These are phyloP conservation scores for Porodaedalea pini DNA, from an alignment of 1,284 basidiomycete genomes.

Conservation along the genomic window DNA sequence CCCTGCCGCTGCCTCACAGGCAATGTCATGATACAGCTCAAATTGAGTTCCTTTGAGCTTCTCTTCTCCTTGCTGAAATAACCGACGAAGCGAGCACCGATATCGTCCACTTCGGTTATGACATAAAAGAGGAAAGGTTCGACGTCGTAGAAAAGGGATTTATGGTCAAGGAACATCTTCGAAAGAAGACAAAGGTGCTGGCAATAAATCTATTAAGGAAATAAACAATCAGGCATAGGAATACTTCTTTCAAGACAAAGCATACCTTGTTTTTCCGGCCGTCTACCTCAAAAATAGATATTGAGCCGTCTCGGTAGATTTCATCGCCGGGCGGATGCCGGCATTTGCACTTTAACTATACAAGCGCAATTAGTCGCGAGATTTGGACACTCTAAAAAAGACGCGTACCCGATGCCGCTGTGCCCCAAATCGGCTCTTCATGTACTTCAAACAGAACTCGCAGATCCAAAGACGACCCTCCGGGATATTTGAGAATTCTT, in stretches of 20 bases:
- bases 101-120: conserved; percentile 88
- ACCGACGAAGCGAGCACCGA: conserved; percentile 92
- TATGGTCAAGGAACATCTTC: conserved; percentile 99
- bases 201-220: conserved; percentile 79
- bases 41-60: conserved; percentile 92
- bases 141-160: conserved; percentile 99
- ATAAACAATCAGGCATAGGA: background rate
- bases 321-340: conserved; percentile 97
- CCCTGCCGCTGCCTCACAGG: conserved; percentile 93
- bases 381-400: conserved; percentile 7
- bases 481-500: conserved; percentile 92
- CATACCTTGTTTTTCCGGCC: conserved; percentile 92
- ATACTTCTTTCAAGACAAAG: conserved; percentile 1
- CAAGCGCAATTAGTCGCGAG: conserved; percentile 8
- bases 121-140: conserved; percentile 99
- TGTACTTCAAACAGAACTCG: conserved; percentile 98
- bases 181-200: conserved; percentile 98
- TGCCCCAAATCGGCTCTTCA: conserved; percentile 92
- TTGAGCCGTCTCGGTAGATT: conserved; percentile 86
- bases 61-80: conserved; percentile 99
- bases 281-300: conserved; percentile 98
- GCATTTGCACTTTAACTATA: conserved; percentile 89
- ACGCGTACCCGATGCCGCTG: conserved; percentile 77
- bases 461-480: conserved; percentile 96
- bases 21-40: conserved; percentile 99